Evolutionary conservation across 768 basidiomycete genomes (phyloP), one percentile per base, ranked within the genome.

Genomic region (Lyophyllum semitale): DNA sequence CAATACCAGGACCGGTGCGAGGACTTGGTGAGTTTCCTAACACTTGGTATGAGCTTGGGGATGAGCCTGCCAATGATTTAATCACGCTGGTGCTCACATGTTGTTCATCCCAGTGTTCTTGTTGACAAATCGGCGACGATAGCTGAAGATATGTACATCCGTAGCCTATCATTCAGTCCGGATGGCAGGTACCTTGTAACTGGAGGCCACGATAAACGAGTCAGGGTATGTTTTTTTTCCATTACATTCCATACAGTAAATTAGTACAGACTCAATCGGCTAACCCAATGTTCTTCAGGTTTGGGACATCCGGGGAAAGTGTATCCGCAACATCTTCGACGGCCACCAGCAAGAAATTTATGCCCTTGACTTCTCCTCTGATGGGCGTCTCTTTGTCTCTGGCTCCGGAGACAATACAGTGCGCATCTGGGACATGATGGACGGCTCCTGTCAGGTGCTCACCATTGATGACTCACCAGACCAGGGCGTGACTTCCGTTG

Each of bases 271-370:
- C 26, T 61, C 33, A n/a, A 41, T 38, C 15, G 4, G 5, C 15
- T 27, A n/a, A n/a, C n/a, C n/a, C n/a, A n/a, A n/a, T n/a, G n/a
- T 41, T 41, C 18, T 30, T 11, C 63, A 95, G 90, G 92, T 97
- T 63, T 97, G 95, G 95, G 93, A 95, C 64, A 92, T 97, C 61
- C 79, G 79, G 43, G 86, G 85, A 63, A 87, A 88, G 63, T 82
- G 83, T 30, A 91, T 95, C 66, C 83, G 87, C 53, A 87, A 83
- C 59, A 75, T 91, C 9, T 93, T 95, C 63, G 86, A 90, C 60
- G 95, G 95, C 4, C 95, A 97, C 73, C 84, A 85, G 64, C 90
- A 93, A 66, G 95, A 96, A 66, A 94, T 97, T 65, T 96, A 96
- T 72, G 93, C 93, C 1, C 86, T 97, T 59, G 93, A 91, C 70